Evolutionary conservation across 2,329 filamentous ascomycete species (phyloP), one percentile per base, ranked within the genome.

Genomic region (Aspergillus latus): DNA sequence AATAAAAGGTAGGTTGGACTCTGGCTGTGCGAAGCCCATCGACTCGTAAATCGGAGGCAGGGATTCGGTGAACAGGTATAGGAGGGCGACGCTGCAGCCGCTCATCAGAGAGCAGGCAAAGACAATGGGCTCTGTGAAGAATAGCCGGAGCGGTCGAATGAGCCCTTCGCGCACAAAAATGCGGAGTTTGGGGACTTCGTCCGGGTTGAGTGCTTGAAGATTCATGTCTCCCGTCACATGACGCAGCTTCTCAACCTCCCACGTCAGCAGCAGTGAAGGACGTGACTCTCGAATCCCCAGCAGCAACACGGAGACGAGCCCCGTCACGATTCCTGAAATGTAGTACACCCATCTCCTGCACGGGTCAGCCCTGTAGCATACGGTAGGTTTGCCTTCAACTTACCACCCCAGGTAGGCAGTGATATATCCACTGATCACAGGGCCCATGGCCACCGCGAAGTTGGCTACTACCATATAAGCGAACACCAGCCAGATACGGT

Each of bases 1-100:
- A 9, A 79, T 59, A 52, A 79, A 79, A 0, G 74, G 68, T 0
- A 80, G 64, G 0, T 73, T 76, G 0, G 76, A 63, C 3, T 74
- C 62, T 1, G 69, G 61, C 1, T 58, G 52, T 2, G 65, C 59
- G 59, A 79, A 72, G 3, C 70, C 68, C 49, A 75, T 62, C 3
- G 67, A 65, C 30, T 67, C 53, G 61, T 78, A 81, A 3, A 80
- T 71, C 0, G 69, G 61, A 1, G 69, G 66, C 0, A 80, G 59
- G 0, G 75, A 71, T 62, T 80, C 78, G 1, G 78, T 76, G 58
- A 80, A 78, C 6, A 80, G 70, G 55, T 80, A 81, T n/a, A 80
- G 72, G 6, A 80, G 64, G 0, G 70, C 75, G 52, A 75, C 78
- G 2, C 73, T 71, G 8, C 74, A 65, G 3, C 74, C 73, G 5